A percentile compares a stretch with the other conserved stretches of the same genome.
Conservation (phyloP, 2,329 filamentous ascomycete species). For the Corinectria fuckeliana region DNA sequence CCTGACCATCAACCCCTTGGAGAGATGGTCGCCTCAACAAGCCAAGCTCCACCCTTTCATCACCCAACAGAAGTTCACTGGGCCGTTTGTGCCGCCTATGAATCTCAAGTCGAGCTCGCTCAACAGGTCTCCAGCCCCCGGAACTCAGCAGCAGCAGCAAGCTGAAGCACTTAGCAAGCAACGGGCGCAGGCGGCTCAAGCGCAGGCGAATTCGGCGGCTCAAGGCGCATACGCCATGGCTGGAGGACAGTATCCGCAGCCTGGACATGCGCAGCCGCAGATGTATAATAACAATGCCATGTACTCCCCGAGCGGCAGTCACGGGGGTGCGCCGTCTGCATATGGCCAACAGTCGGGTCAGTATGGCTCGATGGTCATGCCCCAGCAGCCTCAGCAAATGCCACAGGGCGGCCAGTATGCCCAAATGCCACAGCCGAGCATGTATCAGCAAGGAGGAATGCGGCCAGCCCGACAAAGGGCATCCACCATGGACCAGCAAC, state of each 20-base stretch:
- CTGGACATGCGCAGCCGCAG: constrained; percentile 61
- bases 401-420: constrained; percentile 66
- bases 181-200: constrained; percentile 74
- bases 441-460: constrained; percentile 70
- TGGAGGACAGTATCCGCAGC: constrained; percentile 55
- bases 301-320: constrained; percentile 67
- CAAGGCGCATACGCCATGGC: constrained; percentile 69
- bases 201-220: constrained; percentile 71
- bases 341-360: constrained; percentile 76
- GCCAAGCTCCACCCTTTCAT: constrained; percentile 98
- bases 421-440: constrained; percentile 55
- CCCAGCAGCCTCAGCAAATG: constrained; percentile 70
- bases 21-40: constrained; percentile 97
- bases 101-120: constrained; percentile 87
- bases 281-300: constrained; percentile 85
- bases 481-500: constrained; percentile 95
- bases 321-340: constrained; percentile 66
- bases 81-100: constrained; percentile 96
- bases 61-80: constrained; percentile 96
- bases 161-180: constrained; percentile 95
- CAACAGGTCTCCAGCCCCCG: constrained; percentile 87
- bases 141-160: constrained; percentile 94
- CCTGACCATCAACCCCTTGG: constrained; percentile 91
- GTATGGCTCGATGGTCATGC: constrained; percentile 78
- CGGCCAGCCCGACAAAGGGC: constrained; percentile 85